Evolutionary conservation across 768 basidiomycete genomes (phyloP).

Genomic region (Candolleomyces aberdarensis): DNA sequence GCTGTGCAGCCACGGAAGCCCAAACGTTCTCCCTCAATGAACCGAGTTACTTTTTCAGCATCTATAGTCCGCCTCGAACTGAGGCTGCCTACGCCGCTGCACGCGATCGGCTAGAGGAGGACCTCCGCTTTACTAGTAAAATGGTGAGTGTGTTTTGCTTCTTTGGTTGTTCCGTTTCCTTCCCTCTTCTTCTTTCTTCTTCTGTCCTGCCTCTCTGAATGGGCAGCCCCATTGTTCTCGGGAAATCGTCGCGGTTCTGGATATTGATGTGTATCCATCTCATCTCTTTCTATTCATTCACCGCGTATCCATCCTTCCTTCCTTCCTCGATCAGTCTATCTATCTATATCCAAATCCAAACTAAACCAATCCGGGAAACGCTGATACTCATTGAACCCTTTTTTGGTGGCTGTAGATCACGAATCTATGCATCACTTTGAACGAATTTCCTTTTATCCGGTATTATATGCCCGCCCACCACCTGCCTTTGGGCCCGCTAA

Average conservation of each 20-base stretch:
- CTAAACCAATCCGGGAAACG: too few relatives aligned
- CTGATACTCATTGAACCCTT: background rate
- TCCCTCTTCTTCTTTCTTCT: background rate
- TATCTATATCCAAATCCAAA: background rate
- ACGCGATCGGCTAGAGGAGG: slow-evolving; percentile 80
- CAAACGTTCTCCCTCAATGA: slow-evolving; percentile 79
- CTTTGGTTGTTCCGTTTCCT: background rate
- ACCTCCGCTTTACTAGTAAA: slow-evolving; percentile 73
- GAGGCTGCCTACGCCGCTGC: slow-evolving; percentile 65
- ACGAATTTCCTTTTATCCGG: slow-evolving; percentile 90
- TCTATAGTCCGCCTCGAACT: slow-evolving; percentile 81
- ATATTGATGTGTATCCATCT: background rate
- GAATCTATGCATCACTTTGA: slow-evolving; percentile 84
- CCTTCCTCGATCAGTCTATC: background rate
- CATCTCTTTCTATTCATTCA: too few relatives aligned
- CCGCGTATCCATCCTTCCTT: too few relatives aligned
- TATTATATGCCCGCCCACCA: slow-evolving; percentile 88
- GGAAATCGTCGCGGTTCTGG: background rate
- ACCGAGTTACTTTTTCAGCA: slow-evolving; percentile 81
- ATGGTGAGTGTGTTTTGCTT: slow-evolving; percentile 41
- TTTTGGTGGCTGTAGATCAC: slow-evolving; percentile 52
- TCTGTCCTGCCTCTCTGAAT: background rate
- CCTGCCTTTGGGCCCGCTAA: slow-evolving; percentile 79
- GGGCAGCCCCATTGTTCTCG: background rate
- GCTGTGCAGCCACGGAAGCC: slow-evolving; percentile 69